Evolutionary conservation across 371 early-diverging fungal genomes (phyloP).

Genomic region (Rhizopus delemar): DNA sequence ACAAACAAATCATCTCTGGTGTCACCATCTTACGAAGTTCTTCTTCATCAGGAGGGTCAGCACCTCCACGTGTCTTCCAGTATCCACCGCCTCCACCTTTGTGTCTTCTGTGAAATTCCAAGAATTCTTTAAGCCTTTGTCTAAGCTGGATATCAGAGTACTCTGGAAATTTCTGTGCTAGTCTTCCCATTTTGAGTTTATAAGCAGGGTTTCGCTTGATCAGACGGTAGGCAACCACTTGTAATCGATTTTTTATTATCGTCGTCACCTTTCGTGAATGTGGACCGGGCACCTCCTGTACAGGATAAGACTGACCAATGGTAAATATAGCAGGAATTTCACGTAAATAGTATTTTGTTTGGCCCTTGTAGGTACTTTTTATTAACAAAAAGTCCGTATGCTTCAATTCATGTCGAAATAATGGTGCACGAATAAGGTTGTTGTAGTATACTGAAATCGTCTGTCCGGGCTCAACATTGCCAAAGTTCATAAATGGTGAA

Average conservation of each 20-base stretch:
- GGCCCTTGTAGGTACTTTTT: constrained; percentile 71
- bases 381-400: constrained; percentile 88
- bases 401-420: constrained; percentile 82
- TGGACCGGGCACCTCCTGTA: constrained; percentile 96
- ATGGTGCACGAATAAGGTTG: constrained; percentile 96
- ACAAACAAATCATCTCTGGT: constrained; percentile 98
- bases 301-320: constrained; percentile 98
- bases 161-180: constrained; percentile 81
- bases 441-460: constrained; percentile 89
- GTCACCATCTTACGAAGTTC: constrained; percentile 93
- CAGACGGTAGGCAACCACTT: constrained; percentile 87
- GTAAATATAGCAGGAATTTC: constrained; percentile 84
- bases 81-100: constrained; percentile 78
- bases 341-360: constrained; percentile 81
- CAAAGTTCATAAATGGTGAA: constrained; percentile 97
- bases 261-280: constrained; percentile 96
- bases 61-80: constrained; percentile 88
- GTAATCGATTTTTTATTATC: constrained; percentile 90
- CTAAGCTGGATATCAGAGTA: constrained; percentile 84
- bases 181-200: constrained; percentile 74
- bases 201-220: constrained; percentile 78
- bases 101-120: constrained; percentile 91
- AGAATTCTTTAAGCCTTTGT: constrained; percentile 93
- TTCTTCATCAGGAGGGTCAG: constrained; percentile 88
- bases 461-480: constrained; percentile 93